Conservation (phyloP, 2,329 filamentous ascomycete genomes). For the Paramyrothecium roridum region DNA sequence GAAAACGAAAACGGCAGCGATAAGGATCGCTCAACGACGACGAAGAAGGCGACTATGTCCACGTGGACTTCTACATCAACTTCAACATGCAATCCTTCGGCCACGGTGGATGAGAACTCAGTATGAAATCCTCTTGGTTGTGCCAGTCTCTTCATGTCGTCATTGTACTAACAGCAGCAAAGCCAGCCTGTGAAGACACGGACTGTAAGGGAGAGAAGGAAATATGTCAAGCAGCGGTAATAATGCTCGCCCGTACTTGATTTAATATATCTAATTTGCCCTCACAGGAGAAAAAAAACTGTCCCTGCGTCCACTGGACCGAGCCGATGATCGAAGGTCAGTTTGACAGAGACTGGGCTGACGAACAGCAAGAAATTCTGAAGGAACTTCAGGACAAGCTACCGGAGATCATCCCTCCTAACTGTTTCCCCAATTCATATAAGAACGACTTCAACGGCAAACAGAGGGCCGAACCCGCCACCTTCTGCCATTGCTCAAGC, state of each 20-base stretch:
- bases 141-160: not conserved
- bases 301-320: not conserved
- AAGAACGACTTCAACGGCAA: not conserved
- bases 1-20: not conserved
- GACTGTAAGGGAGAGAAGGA: slow-evolving; percentile 6
- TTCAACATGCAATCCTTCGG: not conserved
- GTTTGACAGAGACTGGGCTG: not conserved
- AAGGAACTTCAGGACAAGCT: not conserved
- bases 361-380: not conserved
- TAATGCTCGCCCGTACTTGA: not conserved
- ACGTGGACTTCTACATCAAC: not conserved
- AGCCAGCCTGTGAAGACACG: slow-evolving; percentile 7
- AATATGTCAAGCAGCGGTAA: slow-evolving; percentile 6
- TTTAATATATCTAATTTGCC: not conserved
- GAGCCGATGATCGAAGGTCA: not conserved
- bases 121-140: not conserved
- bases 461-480: not conserved
- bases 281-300: not conserved
- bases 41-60: not conserved
- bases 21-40: not conserved
- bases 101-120: not conserved
- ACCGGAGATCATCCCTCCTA: not conserved
- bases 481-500: not conserved
- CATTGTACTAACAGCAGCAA: not conserved
- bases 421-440: not conserved